phyloP scores from a whole-genome alignment of 306 rosid genomes.

The Cucumis melo region DNA sequence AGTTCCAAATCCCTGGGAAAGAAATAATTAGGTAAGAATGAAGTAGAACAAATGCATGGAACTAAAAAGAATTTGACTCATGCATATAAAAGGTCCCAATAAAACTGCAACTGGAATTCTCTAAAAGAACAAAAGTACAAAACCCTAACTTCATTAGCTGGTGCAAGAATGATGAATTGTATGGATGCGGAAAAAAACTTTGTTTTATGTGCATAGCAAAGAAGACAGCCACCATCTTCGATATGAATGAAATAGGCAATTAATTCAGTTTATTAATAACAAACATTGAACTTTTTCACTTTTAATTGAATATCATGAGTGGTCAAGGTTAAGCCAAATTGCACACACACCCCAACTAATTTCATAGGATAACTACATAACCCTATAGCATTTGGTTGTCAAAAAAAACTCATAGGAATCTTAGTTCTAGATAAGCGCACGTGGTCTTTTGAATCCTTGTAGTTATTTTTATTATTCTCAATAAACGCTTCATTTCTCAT shows the following conservation, averaged over 20 bases:
- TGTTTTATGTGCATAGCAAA: background rate
- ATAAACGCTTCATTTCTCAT: background rate
- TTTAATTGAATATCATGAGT: background rate
- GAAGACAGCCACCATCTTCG: background rate
- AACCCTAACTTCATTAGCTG: background rate
- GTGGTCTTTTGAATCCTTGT: background rate
- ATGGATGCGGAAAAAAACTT: background rate
- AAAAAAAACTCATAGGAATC: background rate
- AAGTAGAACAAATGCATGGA: background rate
- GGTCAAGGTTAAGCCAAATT: no score
- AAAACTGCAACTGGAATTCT: background rate
- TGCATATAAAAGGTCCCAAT: background rate
- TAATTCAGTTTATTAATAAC: background rate
- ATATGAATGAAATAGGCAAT: background rate
- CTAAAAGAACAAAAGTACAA: slow-evolving; percentile 3
- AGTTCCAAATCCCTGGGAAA: slow-evolving; percentile 63
- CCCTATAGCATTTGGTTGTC: background rate
- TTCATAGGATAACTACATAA: background rate
- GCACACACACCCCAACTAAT: background rate
- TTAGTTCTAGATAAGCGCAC: background rate
- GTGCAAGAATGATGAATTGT: background rate
- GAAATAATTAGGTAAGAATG: background rate
- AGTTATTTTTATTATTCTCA: background rate
- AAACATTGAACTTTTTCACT: background rate
- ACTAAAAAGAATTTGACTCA: background rate